A percentile compares a stretch with the other conserved stretches of the same genome.
Evolutionary conservation across 1,284 basidiomycete species (phyloP).

Genomic region (Xerocomus cyaneibrunnescens): DNA sequence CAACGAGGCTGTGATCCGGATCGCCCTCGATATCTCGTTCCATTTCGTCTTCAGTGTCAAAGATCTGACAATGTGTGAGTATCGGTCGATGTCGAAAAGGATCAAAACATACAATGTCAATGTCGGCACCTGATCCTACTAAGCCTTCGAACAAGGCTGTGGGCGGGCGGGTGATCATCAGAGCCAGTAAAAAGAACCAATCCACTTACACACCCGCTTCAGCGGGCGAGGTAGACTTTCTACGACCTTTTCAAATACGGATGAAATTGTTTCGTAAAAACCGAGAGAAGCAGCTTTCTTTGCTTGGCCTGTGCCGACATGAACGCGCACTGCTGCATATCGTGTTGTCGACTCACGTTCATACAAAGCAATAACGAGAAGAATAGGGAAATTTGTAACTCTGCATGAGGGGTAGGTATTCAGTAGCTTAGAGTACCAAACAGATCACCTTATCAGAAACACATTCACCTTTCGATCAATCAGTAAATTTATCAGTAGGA

Average conservation of each 20-base stretch:
- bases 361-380: conserved; percentile 78
- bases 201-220: conserved; percentile 65
- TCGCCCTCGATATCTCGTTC: conserved; percentile 13
- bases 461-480: conserved; percentile 68
- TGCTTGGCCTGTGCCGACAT: conserved; percentile 48
- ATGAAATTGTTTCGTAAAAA: conserved; percentile 70
- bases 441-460: conserved; percentile 66
- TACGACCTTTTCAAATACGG: conserved; percentile 63
- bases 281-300: conserved; percentile 60
- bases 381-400: conserved; percentile 81
- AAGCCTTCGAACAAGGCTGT: conserved; percentile 79
- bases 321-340: background rate
- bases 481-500: conserved; percentile 4
- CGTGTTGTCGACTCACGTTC: conserved; percentile 51
- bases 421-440: conserved; percentile 1
- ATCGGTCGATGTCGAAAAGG: background rate
- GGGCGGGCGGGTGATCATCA: conserved; percentile 8
- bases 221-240: conserved; percentile 71
- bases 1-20: conserved; percentile 16
- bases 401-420: conserved; percentile 38
- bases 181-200: conserved; percentile 1
- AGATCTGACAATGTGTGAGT: conserved; percentile 52
- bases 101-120: conserved; percentile 58
- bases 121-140: conserved; percentile 71
- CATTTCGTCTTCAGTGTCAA: conserved; percentile 60